Conservation (phyloP, 805 yeast genomes). For the Debaryomyces prosopidis region DNA sequence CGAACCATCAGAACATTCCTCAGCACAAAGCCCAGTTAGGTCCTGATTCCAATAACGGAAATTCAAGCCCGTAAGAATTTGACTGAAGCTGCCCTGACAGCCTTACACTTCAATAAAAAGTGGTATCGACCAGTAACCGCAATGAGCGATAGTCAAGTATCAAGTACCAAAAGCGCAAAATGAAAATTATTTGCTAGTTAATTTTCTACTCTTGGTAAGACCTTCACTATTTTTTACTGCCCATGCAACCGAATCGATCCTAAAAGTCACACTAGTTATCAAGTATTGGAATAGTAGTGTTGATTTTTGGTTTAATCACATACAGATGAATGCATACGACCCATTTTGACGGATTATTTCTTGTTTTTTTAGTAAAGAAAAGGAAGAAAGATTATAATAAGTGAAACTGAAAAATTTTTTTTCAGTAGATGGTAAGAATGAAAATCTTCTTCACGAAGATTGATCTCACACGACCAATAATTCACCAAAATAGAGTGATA, state of each 20-base stretch:
- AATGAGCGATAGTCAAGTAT: constrained; percentile 12
- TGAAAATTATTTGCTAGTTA: constrained; percentile 8
- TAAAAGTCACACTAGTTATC: constrained; percentile 13
- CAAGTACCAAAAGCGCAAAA: constrained; percentile 23
- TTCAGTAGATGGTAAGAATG: background rate
- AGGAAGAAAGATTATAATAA: constrained; percentile 10
- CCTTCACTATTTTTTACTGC: constrained; percentile 12
- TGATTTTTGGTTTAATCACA: constrained; percentile 43
- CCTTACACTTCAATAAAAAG: constrained; percentile 33
- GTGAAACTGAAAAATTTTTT: background rate
- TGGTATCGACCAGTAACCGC: constrained; percentile 52
- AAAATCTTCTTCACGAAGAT: background rate
- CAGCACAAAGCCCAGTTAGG: too few species aligned
- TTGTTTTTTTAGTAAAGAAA: constrained; percentile 13
- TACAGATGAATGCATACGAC: constrained; percentile 99
- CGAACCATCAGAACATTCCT: too few species aligned
- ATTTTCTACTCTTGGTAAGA: constrained; percentile 28
- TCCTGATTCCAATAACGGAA: too few species aligned
- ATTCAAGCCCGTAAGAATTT: background rate
- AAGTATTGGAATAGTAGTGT: constrained; percentile 16
- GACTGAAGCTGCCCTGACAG: constrained; percentile 25
- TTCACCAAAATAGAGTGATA: background rate
- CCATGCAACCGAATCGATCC: constrained; percentile 10
- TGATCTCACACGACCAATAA: background rate
- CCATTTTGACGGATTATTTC: constrained; percentile 74